Evolutionary conservation across 805 yeast genomes (phyloP).

Genomic region (Monosporozyma siamensis): DNA sequence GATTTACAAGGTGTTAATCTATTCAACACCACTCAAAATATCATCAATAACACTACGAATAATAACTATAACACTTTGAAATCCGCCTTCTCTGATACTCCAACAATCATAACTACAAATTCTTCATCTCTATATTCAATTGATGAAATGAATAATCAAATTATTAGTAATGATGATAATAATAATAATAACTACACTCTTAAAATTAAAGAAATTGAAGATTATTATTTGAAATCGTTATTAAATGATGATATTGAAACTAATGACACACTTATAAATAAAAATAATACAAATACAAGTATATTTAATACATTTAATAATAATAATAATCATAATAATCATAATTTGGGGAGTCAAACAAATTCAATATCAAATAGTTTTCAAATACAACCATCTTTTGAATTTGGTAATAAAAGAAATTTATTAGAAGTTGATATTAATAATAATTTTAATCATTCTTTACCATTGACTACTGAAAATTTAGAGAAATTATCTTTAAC

Average conservation of each 20-base stretch:
- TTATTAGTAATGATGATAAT: not conserved
- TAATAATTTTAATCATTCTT: constrained; percentile 7
- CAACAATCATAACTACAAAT: not conserved
- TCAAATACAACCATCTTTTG: not conserved
- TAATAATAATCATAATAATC: not conserved
- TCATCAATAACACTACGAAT: not conserved
- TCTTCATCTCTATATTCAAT: constrained; percentile 20
- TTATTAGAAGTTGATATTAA: constrained; percentile 25
- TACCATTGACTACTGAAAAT: constrained; percentile 28
- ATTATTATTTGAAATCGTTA: constrained; percentile 26
- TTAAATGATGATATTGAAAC: constrained; percentile 14
- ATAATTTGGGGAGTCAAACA: not conserved
- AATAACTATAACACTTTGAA: not conserved
- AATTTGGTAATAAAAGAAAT: not conserved
- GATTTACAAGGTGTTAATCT: too few species aligned
- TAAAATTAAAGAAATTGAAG: constrained; percentile 27
- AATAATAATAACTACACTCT: not conserved
- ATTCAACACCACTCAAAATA: not conserved
- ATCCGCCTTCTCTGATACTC: not conserved
- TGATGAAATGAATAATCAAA: constrained; percentile 11
- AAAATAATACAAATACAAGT: constrained; percentile 2
- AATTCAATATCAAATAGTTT: not conserved
- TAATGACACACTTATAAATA: too few species aligned
- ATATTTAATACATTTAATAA: not conserved
- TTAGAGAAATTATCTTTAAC: constrained; percentile 17